Evolutionary conservation across 805 yeast species (phyloP).

Genomic region (Candida nemodendra): DNA sequence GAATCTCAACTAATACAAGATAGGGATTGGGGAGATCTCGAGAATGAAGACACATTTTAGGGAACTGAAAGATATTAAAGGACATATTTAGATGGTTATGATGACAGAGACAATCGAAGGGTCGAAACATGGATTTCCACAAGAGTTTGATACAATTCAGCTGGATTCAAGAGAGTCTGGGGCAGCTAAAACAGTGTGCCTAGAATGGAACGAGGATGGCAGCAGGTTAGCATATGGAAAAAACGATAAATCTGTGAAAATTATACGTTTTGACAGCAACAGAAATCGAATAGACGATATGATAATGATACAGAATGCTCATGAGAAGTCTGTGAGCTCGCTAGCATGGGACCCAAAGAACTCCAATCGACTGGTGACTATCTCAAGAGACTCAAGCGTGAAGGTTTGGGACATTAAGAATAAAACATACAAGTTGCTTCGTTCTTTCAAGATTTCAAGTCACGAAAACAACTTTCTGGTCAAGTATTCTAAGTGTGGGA

Average conservation of each 20-base stretch:
- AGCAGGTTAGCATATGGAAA: constrained; percentile 42
- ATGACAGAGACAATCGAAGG: not conserved
- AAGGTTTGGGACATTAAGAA: constrained; percentile 43
- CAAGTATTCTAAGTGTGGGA: constrained; percentile 41
- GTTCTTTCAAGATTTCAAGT: constrained; percentile 7
- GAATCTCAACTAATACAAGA: no score
- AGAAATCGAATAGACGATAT: constrained; percentile 35
- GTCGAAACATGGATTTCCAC: constrained; percentile 2
- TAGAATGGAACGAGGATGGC: constrained; percentile 43
- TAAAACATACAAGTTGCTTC: constrained; percentile 26
- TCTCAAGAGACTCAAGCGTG: constrained; percentile 41
- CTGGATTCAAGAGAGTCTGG: constrained; percentile 14
- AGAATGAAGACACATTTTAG: not conserved
- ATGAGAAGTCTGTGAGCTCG: constrained; percentile 39
- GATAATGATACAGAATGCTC: constrained; percentile 38
- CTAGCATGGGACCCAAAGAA: constrained; percentile 45
- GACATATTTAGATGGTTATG: not conserved
- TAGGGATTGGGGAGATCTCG: no score
- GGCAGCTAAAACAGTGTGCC: constrained; percentile 33
- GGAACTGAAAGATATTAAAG: not conserved
- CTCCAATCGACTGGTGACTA: constrained; percentile 43
- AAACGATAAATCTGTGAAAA: constrained; percentile 41
- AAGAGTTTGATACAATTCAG: constrained; percentile 13
- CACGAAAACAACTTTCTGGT: constrained; percentile 22
- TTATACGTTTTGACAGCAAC: constrained; percentile 34